Percentiles rank a stretch among this genome's conserved stretches.
These are phyloP conservation scores for Pyrenophora graminea DNA, from an alignment of 2,329 filamentous ascomycete species.

Conservation along the genomic window DNA sequence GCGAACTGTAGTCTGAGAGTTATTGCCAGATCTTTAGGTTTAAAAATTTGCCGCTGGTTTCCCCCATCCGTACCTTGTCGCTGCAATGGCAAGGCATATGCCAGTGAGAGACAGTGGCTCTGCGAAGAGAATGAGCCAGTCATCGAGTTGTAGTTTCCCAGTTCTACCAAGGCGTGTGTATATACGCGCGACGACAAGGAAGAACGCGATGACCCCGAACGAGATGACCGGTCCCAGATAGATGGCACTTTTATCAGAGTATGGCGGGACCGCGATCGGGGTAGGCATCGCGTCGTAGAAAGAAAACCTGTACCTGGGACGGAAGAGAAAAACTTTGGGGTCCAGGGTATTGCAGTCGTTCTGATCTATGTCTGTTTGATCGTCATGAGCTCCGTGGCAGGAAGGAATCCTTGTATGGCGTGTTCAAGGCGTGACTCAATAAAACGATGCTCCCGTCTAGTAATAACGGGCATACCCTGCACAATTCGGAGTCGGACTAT, in stretches of 20 bases:
- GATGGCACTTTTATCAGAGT: conserved; percentile 26
- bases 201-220: conserved; percentile 23
- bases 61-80: conserved; percentile 31
- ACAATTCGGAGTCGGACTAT: too few relatives aligned
- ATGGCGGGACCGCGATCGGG: conserved; percentile 10
- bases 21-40: conserved; percentile 13
- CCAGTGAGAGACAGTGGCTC: conserved; percentile 26
- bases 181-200: conserved; percentile 25
- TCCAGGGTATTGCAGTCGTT: conserved; percentile 1
- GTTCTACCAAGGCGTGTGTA: conserved; percentile 27
- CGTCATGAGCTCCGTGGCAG: conserved; percentile 1
- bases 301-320: background rate
- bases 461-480: background rate
- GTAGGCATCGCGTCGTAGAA: conserved; percentile 8
- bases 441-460: background rate
- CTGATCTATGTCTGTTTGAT: background rate
- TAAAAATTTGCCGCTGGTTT: conserved; percentile 20
- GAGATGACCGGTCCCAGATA: conserved; percentile 30
- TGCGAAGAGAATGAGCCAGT: conserved; percentile 33
- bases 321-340: background rate
- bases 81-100: conserved; percentile 19
- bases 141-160: conserved; percentile 25
- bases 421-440: background rate
- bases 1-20: conserved; percentile 31
- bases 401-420: conserved; percentile 1